Base-by-base conservation (phyloP, 2,329 filamentous ascomycete species). In the Fusarium lateritium region DNA sequence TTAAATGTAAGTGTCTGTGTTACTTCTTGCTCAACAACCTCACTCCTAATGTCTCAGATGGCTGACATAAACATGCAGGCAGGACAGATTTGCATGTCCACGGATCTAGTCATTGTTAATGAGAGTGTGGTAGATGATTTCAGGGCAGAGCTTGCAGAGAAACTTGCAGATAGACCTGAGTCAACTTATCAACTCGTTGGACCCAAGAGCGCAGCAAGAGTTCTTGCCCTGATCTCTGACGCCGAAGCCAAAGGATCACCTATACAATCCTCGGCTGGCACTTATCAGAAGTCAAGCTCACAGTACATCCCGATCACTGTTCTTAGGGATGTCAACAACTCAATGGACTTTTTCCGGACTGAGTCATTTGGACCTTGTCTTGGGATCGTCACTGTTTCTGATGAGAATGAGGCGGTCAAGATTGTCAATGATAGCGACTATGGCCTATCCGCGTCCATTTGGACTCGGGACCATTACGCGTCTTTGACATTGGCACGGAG, bases 61-160 rank as follows among this genome's bases (percentile, higher is more conserved):
- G 19, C 19, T 19, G 19, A 19, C 19, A 19, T 15, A 0, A 19
- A 13, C 0, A 0, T 26, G 1, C 19, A 52, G 49, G 49, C 14
- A 7, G 49, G 49, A 14, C 49, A 52, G 6, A 52, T 52, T 28
- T 52, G 49, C n/a, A 52, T 52, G 49, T 52, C 49, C 17, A 42
- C 49, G 6, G 49, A 52, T 17, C 17, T 52, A 13, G 36, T 52
- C 9, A 22, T 52, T 0, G 49, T 52, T n/a, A 22, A 52, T 21
- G 28, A 21, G 7, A 34, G 26, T 14, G 2, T 52, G 2, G 14
- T 1, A 7, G 14, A 22, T 10, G 49, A 42, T 19, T 52, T 52
- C 21, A 34, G 49, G 3, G 24, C 17, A 1, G 36, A 52, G 5
- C 22, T 52, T 31, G 15, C n/a, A 8, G 31, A 22, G 6, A 22